Evolutionary conservation across 805 yeast species (phyloP).

Genomic region (Candida jianshihensis): DNA sequence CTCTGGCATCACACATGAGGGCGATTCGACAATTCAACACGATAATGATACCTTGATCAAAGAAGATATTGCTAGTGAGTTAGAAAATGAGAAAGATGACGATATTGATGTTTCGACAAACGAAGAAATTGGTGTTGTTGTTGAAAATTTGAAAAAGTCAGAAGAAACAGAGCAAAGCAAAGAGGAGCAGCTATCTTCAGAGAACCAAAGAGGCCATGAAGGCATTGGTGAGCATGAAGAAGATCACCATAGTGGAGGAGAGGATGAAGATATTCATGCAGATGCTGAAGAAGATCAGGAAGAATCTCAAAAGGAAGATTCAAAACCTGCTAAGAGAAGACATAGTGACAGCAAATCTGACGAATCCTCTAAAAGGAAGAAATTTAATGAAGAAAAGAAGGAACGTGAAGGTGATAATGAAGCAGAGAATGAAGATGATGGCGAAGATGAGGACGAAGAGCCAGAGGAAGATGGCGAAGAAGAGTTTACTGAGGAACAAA

Average conservation of each 20-base stretch:
- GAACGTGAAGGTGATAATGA: conserved; percentile 15
- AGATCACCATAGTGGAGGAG: neutral
- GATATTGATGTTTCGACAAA: conserved; percentile 15
- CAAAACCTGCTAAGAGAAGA: conserved; percentile 1
- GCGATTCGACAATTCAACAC: conserved; percentile 9
- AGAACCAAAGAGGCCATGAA: neutral
- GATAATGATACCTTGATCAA: conserved; percentile 19
- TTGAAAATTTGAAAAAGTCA: conserved; percentile 11
- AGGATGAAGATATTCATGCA: neutral
- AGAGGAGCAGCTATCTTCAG: conserved; percentile 1
- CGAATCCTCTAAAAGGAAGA: neutral
- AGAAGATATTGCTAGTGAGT: conserved; percentile 18
- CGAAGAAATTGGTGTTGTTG: conserved; percentile 17
- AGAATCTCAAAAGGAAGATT: conserved; percentile 1
- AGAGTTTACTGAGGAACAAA: conserved; percentile 19
- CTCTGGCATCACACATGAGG: conserved; percentile 9
- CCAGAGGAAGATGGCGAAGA: conserved; percentile 19
- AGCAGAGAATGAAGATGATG: conserved; percentile 14
- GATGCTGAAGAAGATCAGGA: conserved; percentile 10
- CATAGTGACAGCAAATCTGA: neutral
- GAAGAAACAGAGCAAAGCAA: conserved; percentile 7
- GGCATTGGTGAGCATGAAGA: neutral
- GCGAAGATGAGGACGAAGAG: conserved; percentile 15
- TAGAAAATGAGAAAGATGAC: conserved; percentile 15
- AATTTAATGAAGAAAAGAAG: conserved; percentile 11